Percentiles rank a stretch among this genome's conserved stretches.
Conservation (phyloP, 345 rosid species). For the Rhodamnia rubescens region DNA sequence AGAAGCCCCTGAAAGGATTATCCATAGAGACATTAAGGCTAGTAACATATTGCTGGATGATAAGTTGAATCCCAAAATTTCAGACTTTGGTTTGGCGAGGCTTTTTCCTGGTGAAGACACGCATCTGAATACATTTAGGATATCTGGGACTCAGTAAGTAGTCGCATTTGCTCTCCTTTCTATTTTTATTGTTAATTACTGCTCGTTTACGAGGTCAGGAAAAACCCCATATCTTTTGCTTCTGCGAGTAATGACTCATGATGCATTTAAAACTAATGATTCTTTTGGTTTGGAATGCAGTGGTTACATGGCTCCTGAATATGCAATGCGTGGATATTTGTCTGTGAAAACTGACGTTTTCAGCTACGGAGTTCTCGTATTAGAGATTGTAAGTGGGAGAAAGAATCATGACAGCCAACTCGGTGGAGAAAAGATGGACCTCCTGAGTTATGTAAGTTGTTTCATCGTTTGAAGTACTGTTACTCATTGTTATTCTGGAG, state of each 20-base stretch:
- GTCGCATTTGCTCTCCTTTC: not conserved
- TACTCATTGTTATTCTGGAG: not conserved
- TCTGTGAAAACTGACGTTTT: constrained; percentile 81
- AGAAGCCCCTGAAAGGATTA: constrained; percentile 70
- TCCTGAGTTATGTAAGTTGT: constrained; percentile 68
- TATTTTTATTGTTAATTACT: not conserved
- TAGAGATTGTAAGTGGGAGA: constrained; percentile 86
- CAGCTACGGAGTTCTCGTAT: constrained; percentile 71
- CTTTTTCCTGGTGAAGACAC: constrained; percentile 83
- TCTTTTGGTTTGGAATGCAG: constrained; percentile 22
- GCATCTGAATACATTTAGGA: constrained; percentile 54
- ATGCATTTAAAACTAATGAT: not conserved
- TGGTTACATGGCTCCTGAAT: constrained; percentile 96
- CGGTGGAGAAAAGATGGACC: constrained; percentile 47
- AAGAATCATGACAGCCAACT: constrained; percentile 45
- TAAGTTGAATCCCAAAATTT: constrained; percentile 62
- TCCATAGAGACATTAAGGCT: constrained; percentile 74
- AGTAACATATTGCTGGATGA: constrained; percentile 64
- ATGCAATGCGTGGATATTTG: constrained; percentile 72
- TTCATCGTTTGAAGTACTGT: not conserved
- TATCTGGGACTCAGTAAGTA: constrained; percentile 87
- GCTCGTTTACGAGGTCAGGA: not conserved
- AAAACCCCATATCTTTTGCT: not conserved
- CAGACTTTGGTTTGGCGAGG: constrained; percentile 83
- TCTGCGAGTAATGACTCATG: not conserved